Base-by-base conservation (phyloP, 345 rosid genomes). In the rapeseed (Brassica napus) region DNA sequence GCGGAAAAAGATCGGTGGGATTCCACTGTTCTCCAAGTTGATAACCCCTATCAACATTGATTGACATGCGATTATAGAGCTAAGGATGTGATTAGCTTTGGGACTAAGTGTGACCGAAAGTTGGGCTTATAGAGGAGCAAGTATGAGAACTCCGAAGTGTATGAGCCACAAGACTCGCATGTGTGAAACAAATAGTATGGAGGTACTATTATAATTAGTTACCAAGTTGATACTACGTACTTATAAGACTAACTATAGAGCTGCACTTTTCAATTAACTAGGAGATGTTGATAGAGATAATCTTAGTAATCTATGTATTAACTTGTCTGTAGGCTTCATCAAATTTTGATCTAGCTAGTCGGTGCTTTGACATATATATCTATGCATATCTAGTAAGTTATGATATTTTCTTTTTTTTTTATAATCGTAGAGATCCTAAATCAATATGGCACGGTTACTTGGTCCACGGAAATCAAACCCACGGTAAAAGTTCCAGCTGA, bases 1-100 rank as follows among this genome's bases (percentile, higher is more conserved):
- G 84, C 24, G 8, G 80, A 30, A 44, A 74, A 78, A 55, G 76
- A 82, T 74, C 61, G 65, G 61, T 73, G 63, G 74, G 82, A 4
- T 54, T 59, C 89, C 90, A 89, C 86, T 63, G 71, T 24, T 76
- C 58, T 55, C 34, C 26, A 52, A 39, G 6, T 35, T 39, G 65
- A 5, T 69, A 59, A 73, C 57, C 23, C 65, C 15, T 68, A 73
- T 10, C 14, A 60, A 65, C 47, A 4, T 65, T 67, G 24, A 52
- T 55, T 37, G 15, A 34, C 26, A 14, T 78, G 44, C 39, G 49
- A 31, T 65, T 78, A 57, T 52, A 74, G 52, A 69, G 28, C 34
- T 31, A 21, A 31, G 30, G 74, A 55, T 68, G 69, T 44, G 55
- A 62, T n/a, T 62, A 65, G 55, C n/a, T 18, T 14, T 47, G 54